Conservation (phyloP, 192 early-diverging fungal genomes). For the Funneliformis mosseae region DNA sequence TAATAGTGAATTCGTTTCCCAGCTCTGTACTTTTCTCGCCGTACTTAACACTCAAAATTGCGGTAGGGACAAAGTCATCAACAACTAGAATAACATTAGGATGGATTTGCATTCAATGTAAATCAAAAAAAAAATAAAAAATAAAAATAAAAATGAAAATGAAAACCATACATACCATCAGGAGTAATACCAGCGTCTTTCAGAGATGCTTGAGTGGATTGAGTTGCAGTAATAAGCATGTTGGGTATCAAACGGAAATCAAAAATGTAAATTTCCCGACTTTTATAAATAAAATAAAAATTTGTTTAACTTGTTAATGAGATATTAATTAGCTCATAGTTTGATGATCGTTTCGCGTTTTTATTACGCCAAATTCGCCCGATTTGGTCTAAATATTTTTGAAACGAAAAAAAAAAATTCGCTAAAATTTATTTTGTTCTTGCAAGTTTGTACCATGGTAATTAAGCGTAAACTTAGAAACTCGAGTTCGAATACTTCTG, state of each 20-base stretch:
- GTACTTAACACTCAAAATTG: slow-evolving; percentile 36
- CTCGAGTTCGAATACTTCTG: not conserved
- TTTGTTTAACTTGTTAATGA: too few species aligned
- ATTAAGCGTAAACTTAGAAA: slow-evolving; percentile 11
- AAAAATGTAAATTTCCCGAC: too few species aligned
- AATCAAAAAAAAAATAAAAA: too few species aligned
- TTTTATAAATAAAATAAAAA: too few species aligned
- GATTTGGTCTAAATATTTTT: too few species aligned
- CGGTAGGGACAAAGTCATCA: slow-evolving; percentile 33
- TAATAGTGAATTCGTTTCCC: slow-evolving; percentile 36
- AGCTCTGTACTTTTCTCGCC: slow-evolving; percentile 33
- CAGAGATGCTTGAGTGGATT: slow-evolving; percentile 42
- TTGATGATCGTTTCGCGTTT: too few species aligned
- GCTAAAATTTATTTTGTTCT: too few species aligned
- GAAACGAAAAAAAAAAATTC: too few species aligned
- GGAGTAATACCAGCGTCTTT: slow-evolving; percentile 43
- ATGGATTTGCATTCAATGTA: not conserved
- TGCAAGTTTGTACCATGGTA: not conserved
- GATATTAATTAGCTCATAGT: too few species aligned
- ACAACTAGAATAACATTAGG: slow-evolving; percentile 13
- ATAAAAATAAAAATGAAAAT: not conserved
- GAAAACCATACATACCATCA: slow-evolving; percentile 41
- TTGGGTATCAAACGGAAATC: not conserved
- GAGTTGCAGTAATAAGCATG: slow-evolving; percentile 51
- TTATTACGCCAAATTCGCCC: too few species aligned